Evolutionary conservation across 2,329 filamentous ascomycete species (phyloP).

Genomic region (Ploettnerulaceae sp.): DNA sequence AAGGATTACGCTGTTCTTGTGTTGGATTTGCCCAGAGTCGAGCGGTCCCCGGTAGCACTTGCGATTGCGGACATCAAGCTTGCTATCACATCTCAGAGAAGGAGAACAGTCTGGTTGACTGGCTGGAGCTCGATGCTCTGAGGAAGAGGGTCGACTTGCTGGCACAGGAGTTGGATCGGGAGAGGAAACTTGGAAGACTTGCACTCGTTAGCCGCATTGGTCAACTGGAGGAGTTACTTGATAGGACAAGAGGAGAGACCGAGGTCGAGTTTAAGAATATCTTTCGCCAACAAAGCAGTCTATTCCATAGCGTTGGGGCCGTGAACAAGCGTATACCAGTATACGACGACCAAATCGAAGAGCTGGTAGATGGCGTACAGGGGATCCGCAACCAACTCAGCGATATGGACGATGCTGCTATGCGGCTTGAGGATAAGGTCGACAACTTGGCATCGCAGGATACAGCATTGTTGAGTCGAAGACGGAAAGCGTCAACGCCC

Average conservation of each 20-base stretch:
- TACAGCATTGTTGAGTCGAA: conserved; percentile 17
- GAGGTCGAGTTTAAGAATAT: conserved; percentile 49
- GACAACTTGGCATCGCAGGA: conserved; percentile 21
- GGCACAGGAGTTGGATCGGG: conserved; percentile 41
- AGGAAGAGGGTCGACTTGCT: conserved; percentile 42
- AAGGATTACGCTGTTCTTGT: conserved; percentile 54
- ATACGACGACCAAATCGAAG: conserved; percentile 51
- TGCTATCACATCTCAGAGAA: conserved; percentile 50
- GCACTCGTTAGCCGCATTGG: conserved; percentile 27
- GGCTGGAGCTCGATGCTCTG: conserved; percentile 45
- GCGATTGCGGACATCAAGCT: conserved; percentile 55
- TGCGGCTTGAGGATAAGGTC: conserved; percentile 33
- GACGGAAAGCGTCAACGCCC: conserved; percentile 30
- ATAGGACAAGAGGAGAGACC: conserved; percentile 48
- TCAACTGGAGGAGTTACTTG: conserved; percentile 50
- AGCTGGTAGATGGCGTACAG: conserved; percentile 39
- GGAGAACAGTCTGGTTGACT: conserved; percentile 41
- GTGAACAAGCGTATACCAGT: conserved; percentile 46
- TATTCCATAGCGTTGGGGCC: conserved; percentile 46
- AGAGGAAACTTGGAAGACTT: conserved; percentile 30
- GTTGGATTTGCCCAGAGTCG: conserved; percentile 52
- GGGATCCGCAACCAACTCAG: conserved; percentile 31
- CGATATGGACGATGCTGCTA: conserved; percentile 34
- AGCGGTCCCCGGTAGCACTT: conserved; percentile 48
- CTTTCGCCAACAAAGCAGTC: conserved; percentile 49